A percentile compares a stretch with the other conserved stretches of the same genome.
phyloP scores from a whole-genome alignment of 108 stramenopile genomes.

The Stephanodiscus minutulus region DNA sequence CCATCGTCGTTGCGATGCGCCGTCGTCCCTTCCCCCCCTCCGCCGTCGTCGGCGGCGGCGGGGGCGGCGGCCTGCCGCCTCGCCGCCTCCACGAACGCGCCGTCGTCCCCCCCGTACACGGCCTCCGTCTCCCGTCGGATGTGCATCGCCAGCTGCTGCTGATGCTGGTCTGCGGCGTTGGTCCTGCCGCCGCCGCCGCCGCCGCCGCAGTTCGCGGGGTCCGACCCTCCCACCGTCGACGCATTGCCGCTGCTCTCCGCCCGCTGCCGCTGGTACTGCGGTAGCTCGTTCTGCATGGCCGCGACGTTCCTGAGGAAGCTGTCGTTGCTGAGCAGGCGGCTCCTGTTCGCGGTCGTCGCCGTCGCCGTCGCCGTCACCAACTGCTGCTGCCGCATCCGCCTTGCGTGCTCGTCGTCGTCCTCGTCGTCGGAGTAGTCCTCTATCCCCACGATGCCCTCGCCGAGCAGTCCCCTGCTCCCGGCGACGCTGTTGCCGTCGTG shows the following conservation, averaged over 20 bases:
- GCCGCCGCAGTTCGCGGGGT: background rate
- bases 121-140: background rate
- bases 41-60: background rate
- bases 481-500: background rate
- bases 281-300: background rate
- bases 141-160: background rate
- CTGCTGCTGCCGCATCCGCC: background rate
- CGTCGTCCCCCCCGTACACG: background rate
- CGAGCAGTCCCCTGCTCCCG: background rate
- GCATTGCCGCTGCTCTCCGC: background rate
- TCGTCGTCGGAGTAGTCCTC: conserved; percentile 49
- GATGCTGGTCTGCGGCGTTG: too few species aligned
- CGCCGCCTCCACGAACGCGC: conserved; percentile 1
- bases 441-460: conserved; percentile 21
- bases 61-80: background rate
- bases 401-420: conserved; percentile 16
- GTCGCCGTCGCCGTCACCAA: background rate
- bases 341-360: background rate
- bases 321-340: background rate
- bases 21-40: background rate
- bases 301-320: background rate
- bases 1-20: background rate
- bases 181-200: background rate
- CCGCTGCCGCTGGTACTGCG: background rate
- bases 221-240: background rate